Evolutionary conservation across 2,329 filamentous ascomycete species (phyloP).

Genomic region (Fusarium sp.): DNA sequence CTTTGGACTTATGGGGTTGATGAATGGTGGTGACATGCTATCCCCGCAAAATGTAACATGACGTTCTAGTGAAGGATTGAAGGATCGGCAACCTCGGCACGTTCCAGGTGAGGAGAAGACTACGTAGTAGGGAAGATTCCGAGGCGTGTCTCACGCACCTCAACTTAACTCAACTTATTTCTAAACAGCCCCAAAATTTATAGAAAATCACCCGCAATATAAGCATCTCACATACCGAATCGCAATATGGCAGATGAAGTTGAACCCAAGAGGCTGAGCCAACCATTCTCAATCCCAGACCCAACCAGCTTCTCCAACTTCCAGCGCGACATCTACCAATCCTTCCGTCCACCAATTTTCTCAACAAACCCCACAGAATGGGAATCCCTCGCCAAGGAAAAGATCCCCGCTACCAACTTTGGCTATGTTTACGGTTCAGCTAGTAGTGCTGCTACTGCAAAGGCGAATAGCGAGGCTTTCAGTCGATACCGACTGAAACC

Average conservation of each 20-base stretch:
- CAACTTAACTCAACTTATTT: background rate
- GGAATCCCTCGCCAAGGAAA: constrained; percentile 35
- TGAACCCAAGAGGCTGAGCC: constrained; percentile 17
- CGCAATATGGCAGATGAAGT: constrained; percentile 4
- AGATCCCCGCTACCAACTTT: constrained; percentile 51
- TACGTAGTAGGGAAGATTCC: background rate
- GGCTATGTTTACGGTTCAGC: constrained; percentile 73
- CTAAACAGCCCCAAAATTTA: accelerated
- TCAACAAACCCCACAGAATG: constrained; percentile 39
- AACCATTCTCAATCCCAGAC: constrained; percentile 26
- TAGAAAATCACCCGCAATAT: accelerated
- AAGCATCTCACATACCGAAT: accelerated
- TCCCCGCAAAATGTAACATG: background rate
- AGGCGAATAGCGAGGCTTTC: constrained; percentile 69
- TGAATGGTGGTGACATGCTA: background rate
- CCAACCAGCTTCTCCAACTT: constrained; percentile 35
- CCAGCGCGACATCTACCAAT: constrained; percentile 43
- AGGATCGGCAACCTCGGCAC: constrained; percentile 16
- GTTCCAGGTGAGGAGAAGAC: constrained; percentile 1
- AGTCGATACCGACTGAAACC: constrained; percentile 64
- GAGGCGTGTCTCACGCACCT: background rate
- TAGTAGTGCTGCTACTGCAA: constrained; percentile 70
- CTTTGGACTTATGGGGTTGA: background rate
- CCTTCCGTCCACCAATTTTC: constrained; percentile 35
- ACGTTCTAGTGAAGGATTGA: background rate